Conservation (phyloP, 352 stramenopile species). For the Pythium dissimile region DNA sequence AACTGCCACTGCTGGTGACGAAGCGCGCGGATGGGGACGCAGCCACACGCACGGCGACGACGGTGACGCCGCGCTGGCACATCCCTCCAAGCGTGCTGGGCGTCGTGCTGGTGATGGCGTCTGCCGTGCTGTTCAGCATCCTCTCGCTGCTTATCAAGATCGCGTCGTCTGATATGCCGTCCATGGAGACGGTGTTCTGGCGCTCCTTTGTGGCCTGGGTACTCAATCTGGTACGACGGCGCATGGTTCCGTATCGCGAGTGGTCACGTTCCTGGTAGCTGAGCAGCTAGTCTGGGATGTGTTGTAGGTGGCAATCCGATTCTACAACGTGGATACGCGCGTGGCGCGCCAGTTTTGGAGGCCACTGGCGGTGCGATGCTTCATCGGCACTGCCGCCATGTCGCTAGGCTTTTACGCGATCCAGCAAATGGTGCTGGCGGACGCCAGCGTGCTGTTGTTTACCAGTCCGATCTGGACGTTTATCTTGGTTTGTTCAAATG, state of each 20-base stretch:
- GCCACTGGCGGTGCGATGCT: conserved; percentile 32
- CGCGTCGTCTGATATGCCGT: conserved; percentile 33
- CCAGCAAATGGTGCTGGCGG: conserved; percentile 47
- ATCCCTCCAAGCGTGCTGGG: conserved; percentile 20
- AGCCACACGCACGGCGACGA: not conserved
- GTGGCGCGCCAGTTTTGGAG: conserved; percentile 35
- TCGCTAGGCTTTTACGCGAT: conserved; percentile 46
- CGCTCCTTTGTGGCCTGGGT: conserved; percentile 46
- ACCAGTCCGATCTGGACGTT: conserved; percentile 58
- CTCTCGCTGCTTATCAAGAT: conserved; percentile 58
- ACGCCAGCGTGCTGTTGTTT: conserved; percentile 59
- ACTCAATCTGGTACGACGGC: conserved; percentile 49
- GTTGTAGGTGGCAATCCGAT: conserved; percentile 27
- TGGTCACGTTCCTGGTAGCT: too few species aligned
- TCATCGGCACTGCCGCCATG: conserved; percentile 41
- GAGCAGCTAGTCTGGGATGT: not conserved
- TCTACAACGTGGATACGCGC: conserved; percentile 20
- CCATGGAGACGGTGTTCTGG: conserved; percentile 67
- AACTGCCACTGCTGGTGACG: not conserved
- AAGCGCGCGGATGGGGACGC: not conserved
- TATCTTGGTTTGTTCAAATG: conserved; percentile 29
- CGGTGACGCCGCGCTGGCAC: not conserved
- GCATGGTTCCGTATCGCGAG: too few species aligned
- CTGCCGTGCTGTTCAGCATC: conserved; percentile 53
- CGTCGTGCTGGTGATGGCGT: conserved; percentile 41